phyloP scores from a whole-genome alignment of 2,329 filamentous ascomycete genomes.

The Onygenales sp. region DNA sequence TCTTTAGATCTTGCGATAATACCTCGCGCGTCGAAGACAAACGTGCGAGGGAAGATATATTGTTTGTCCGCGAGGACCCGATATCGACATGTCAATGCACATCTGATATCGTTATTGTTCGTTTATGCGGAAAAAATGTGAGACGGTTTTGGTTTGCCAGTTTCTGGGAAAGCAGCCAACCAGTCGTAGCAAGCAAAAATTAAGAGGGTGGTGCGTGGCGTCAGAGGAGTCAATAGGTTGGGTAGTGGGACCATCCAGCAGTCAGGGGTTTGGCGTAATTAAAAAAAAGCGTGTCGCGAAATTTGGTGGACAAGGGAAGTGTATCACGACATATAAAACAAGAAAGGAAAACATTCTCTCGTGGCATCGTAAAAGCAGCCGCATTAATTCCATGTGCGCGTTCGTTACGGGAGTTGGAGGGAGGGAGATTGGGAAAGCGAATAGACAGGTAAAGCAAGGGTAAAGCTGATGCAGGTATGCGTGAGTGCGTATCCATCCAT shows the following conservation, averaged over 20 bases:
- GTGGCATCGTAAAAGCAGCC: constrained; percentile 1
- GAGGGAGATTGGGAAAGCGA: neutral
- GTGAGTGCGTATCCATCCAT: neutral
- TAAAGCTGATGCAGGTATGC: constrained; percentile 3
- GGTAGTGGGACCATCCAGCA: constrained; percentile 14
- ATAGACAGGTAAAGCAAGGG: neutral
- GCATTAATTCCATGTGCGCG: neutral
- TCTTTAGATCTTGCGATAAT: neutral
- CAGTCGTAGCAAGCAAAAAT: neutral
- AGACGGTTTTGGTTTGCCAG: constrained; percentile 5
- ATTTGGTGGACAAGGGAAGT: neutral
- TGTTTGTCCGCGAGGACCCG: constrained; percentile 26
- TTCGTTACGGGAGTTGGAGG: neutral
- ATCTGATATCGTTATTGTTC: constrained; percentile 1
- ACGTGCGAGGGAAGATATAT: constrained; percentile 4
- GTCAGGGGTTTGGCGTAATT: constrained; percentile 4
- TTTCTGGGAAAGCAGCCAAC: constrained; percentile 1
- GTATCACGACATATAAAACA: constrained; percentile 5
- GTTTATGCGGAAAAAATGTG: neutral
- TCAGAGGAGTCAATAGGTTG: neutral
- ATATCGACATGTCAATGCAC: constrained; percentile 15
- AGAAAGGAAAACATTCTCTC: constrained; percentile 5
- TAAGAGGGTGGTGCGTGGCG: neutral
- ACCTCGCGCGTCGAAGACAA: neutral
- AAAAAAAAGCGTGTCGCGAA: neutral